Conservation (phyloP, 2,329 filamentous ascomycete species). For the Neofusicoccum cordaticola region DNA sequence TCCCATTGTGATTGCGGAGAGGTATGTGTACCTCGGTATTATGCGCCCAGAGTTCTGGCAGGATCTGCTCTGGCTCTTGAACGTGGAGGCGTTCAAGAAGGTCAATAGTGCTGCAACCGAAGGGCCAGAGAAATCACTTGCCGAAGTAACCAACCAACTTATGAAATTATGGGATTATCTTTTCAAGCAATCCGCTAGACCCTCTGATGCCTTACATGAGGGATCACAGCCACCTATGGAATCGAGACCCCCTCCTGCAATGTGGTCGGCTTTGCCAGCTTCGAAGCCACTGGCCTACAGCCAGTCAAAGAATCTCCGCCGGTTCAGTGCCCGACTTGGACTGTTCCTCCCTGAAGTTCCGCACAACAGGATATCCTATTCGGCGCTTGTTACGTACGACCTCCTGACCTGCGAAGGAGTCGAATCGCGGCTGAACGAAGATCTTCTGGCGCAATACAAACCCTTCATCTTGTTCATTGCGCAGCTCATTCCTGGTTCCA, state of each 20-base stretch:
- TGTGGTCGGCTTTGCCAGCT: slow-evolving; percentile 2
- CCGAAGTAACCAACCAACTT: not conserved
- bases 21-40: slow-evolving; percentile 30
- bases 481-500: not conserved
- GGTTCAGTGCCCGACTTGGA: not conserved
- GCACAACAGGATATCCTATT: slow-evolving; percentile 11
- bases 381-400: slow-evolving; percentile 31
- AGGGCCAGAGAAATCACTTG: not conserved
- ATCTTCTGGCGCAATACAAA: slow-evolving; percentile 23
- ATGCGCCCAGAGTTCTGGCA: slow-evolving; percentile 26
- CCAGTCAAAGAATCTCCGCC: too few species aligned
- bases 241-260: not conserved
- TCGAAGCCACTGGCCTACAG: not conserved
- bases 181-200: not conserved
- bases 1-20: slow-evolving; percentile 29
- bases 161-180: not conserved
- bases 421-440: slow-evolving; percentile 21
- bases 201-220: not conserved
- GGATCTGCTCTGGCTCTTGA: slow-evolving; percentile 24
- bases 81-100: slow-evolving; percentile 22
- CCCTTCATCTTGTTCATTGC: slow-evolving; percentile 30
- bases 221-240: not conserved
- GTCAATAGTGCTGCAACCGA: not conserved
- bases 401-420: slow-evolving; percentile 23
- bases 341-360: not conserved